Evolutionary conservation across 2,329 filamentous ascomycete genomes (phyloP).

Genomic region (Polytolypa hystricis): DNA sequence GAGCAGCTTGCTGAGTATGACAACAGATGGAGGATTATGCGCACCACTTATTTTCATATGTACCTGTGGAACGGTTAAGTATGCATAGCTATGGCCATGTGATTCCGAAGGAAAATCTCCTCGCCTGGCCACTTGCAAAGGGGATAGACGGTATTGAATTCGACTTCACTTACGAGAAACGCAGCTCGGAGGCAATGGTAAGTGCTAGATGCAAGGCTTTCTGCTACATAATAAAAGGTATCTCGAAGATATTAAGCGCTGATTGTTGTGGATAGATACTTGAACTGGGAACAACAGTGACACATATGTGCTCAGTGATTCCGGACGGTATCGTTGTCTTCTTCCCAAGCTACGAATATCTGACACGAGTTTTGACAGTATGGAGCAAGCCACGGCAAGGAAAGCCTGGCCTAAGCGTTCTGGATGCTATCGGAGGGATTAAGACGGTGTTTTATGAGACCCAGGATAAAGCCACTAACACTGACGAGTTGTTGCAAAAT

Average conservation of each 20-base stretch:
- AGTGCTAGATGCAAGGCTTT: constrained; percentile 6
- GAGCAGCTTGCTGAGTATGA: constrained; percentile 8
- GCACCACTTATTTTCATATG: constrained; percentile 70
- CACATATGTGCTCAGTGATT: constrained; percentile 60
- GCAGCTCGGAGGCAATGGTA: constrained; percentile 55
- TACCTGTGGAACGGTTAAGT: constrained; percentile 52
- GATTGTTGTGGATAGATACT: constrained; percentile 36
- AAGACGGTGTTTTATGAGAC: constrained; percentile 44
- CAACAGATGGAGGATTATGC: constrained; percentile 70
- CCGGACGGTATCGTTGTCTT: constrained; percentile 89
- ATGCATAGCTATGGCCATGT: constrained; percentile 92
- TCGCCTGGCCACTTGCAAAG: constrained; percentile 58
- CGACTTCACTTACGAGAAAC: constrained; percentile 78
- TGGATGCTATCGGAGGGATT: constrained; percentile 23
- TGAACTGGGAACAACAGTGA: constrained; percentile 62
- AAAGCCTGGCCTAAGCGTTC: constrained; percentile 18
- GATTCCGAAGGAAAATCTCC: constrained; percentile 69
- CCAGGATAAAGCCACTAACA: constrained; percentile 32
- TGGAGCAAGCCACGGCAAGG: constrained; percentile 43
- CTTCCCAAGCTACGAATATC: constrained; percentile 89
- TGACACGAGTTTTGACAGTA: constrained; percentile 57
- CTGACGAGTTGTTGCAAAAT: constrained; percentile 59
- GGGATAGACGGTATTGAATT: constrained; percentile 46
- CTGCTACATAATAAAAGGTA: not conserved
- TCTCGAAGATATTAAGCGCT: constrained; percentile 4